These are phyloP conservation scores for Parietichytrium sp. DNA, from an alignment of 108 stramenopile genomes.

Conservation along the genomic window DNA sequence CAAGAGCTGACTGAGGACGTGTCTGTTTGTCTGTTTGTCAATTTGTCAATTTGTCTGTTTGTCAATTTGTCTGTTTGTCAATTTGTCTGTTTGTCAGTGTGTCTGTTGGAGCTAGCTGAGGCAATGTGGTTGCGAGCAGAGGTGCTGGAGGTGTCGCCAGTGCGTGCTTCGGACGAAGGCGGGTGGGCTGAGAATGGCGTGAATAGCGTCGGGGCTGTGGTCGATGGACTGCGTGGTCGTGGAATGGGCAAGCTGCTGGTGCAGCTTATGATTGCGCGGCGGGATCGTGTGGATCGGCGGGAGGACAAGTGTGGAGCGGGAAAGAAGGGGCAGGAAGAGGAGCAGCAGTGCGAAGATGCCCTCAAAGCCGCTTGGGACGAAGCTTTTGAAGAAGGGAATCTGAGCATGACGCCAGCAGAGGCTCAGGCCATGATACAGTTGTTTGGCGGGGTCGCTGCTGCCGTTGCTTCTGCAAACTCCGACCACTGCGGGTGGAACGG, in stretches of 20 bases:
- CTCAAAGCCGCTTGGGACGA: too few species aligned
- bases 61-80: too few species aligned
- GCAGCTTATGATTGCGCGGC: not conserved
- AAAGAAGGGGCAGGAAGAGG: not conserved
- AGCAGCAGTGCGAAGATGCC: not conserved
- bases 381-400: not conserved
- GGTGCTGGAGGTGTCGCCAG: not conserved
- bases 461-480: not conserved
- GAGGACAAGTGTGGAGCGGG: not conserved
- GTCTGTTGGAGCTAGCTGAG: too few species aligned
- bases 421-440: not conserved
- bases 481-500: not conserved
- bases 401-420: not conserved
- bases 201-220: not conserved
- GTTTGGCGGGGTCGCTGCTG: not conserved
- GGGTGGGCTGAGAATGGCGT: too few species aligned
- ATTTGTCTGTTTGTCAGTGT: too few species aligned
- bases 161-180: not conserved
- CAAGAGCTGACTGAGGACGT: too few species aligned
- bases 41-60: too few species aligned
- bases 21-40: too few species aligned
- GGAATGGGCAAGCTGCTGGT: not conserved
- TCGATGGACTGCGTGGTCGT: not conserved
- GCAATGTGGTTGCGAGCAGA: slow-evolving; percentile 30
- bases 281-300: slow-evolving; percentile 4